phyloP scores from a whole-genome alignment of 352 stramenopile species.

The Pythium aristosporum region DNA sequence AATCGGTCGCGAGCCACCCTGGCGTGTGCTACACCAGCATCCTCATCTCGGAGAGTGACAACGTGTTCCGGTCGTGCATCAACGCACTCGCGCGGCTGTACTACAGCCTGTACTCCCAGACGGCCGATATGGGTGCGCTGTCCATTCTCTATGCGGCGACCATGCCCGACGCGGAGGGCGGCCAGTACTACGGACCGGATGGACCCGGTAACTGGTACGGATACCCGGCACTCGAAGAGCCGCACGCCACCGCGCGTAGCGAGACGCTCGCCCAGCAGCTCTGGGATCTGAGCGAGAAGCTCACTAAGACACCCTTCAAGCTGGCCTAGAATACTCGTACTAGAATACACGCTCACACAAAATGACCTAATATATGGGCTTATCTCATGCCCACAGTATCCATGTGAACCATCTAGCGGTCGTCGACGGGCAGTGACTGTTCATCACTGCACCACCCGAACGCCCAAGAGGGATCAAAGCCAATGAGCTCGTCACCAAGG shows the following conservation, averaged over 20 bases:
- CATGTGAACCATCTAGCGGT: too few species aligned
- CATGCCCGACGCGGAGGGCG: neutral
- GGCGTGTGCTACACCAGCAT: constrained; percentile 16
- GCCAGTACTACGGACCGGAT: constrained; percentile 15
- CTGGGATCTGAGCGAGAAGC: constrained; percentile 24
- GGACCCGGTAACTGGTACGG: constrained; percentile 4
- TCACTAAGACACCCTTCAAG: constrained; percentile 20
- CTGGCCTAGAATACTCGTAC: constrained; percentile 10
- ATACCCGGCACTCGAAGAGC: constrained; percentile 13
- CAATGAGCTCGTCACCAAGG: too few species aligned
- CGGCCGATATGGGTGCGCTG: constrained; percentile 15
- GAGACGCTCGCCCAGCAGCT: constrained; percentile 13
- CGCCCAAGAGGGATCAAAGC: too few species aligned
- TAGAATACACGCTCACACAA: neutral
- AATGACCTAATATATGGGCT: constrained; percentile 1
- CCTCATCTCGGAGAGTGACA: constrained; percentile 31
- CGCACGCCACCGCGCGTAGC: neutral
- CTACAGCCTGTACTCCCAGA: neutral
- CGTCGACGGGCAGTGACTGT: too few species aligned
- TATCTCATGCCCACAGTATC: too few species aligned
- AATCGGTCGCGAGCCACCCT: constrained; percentile 30
- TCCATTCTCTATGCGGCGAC: constrained; percentile 18
- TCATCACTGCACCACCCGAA: too few species aligned
- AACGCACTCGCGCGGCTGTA: constrained; percentile 4
- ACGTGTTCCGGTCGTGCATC: constrained; percentile 12